Evolutionary conservation across 2,329 filamentous ascomycete species (phyloP).

Genomic region (Tolypocladium sp.): DNA sequence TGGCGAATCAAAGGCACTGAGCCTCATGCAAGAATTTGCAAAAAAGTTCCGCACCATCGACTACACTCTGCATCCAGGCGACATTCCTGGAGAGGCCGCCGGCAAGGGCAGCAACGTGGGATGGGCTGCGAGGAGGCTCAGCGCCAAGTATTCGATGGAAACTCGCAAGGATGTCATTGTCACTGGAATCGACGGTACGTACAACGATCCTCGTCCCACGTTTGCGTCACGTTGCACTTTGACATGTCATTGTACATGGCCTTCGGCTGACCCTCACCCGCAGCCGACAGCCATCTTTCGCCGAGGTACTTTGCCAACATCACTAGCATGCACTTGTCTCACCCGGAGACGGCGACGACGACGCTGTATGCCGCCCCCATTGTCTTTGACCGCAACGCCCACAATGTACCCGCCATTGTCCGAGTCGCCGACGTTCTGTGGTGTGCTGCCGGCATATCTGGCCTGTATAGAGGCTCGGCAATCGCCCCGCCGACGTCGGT

Average conservation of each 20-base stretch:
- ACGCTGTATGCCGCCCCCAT: slow-evolving; percentile 63
- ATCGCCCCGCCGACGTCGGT: slow-evolving; percentile 66
- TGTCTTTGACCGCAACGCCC: slow-evolving; percentile 66
- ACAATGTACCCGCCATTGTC: slow-evolving; percentile 57
- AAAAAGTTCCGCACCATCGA: slow-evolving; percentile 58
- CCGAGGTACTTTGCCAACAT: slow-evolving; percentile 59
- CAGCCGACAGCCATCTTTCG: slow-evolving; percentile 63
- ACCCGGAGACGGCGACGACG: slow-evolving; percentile 50
- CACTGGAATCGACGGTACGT: slow-evolving; percentile 67
- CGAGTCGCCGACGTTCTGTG: slow-evolving; percentile 65
- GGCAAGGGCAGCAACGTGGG: slow-evolving; percentile 69
- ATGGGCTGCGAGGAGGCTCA: slow-evolving; percentile 60
- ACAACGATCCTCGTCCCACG: slow-evolving; percentile 19
- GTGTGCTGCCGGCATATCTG: slow-evolving; percentile 62
- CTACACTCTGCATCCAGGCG: slow-evolving; percentile 57
- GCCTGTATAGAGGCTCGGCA: slow-evolving; percentile 52
- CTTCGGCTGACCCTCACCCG: slow-evolving; percentile 3
- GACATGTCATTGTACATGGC: neutral
- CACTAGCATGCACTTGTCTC: slow-evolving; percentile 50
- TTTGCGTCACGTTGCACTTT: neutral
- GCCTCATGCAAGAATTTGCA: slow-evolving; percentile 52
- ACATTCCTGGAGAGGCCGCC: slow-evolving; percentile 58
- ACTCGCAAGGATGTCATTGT: slow-evolving; percentile 54
- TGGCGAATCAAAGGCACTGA: slow-evolving; percentile 51
- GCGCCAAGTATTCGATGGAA: slow-evolving; percentile 46